Conservation (phyloP, 2,329 filamentous ascomycete species). For the Penicillium hordei region DNA sequence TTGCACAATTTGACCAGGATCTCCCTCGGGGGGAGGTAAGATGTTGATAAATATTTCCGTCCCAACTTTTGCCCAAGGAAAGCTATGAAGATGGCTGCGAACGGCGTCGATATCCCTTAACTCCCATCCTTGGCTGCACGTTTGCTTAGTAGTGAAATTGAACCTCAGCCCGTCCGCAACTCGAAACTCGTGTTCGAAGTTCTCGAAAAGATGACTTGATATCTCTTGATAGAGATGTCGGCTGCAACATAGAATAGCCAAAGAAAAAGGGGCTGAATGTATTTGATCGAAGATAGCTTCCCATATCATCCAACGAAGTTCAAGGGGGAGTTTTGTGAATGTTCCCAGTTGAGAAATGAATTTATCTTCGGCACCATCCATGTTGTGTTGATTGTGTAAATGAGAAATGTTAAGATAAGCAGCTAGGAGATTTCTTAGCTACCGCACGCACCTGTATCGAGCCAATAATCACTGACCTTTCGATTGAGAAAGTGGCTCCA, state of each 20-base stretch:
- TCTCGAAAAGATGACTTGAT: neutral
- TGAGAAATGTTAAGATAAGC: neutral
- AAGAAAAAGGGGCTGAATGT: neutral
- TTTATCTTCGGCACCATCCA: neutral
- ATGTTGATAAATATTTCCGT: neutral
- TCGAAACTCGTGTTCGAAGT: neutral
- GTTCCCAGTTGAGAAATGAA: neutral
- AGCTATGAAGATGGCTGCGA: neutral
- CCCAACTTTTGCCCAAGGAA: neutral
- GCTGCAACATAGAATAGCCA: neutral
- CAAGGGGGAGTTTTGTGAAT: neutral
- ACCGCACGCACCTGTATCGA: neutral
- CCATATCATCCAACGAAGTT: neutral
- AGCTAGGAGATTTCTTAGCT: neutral
- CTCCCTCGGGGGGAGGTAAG: neutral
- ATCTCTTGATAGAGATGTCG: neutral
- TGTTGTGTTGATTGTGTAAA: neutral
- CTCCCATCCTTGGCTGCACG: neutral
- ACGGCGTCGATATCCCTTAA: neutral
- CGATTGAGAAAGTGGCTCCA: neutral
- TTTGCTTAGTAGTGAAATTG: neutral
- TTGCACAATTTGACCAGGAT: neutral
- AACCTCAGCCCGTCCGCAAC: neutral
- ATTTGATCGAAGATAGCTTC: neutral
- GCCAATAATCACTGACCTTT: neutral